Conservation (phyloP, 768 basidiomycete species). For the Hemileccinum rubropunctum region DNA sequence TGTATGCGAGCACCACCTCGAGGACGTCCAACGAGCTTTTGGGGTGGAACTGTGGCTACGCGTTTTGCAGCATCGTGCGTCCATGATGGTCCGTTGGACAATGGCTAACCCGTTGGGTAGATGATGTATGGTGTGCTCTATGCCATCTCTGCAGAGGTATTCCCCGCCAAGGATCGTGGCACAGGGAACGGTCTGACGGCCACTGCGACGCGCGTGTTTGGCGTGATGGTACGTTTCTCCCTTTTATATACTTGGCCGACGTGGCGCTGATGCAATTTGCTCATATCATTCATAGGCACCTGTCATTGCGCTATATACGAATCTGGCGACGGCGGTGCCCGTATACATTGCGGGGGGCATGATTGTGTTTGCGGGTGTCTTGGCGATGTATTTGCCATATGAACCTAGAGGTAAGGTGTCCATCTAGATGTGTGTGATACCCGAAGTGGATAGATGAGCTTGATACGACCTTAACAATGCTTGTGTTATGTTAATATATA, state of each 20-base stretch:
- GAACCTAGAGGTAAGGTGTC: slow-evolving; percentile 75
- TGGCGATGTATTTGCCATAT: slow-evolving; percentile 66
- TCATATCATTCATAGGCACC: slow-evolving; percentile 46
- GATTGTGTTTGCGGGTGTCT: slow-evolving; percentile 54
- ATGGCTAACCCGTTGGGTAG: slow-evolving; percentile 25
- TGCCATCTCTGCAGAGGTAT: slow-evolving; percentile 66
- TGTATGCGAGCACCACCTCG: slow-evolving; percentile 75
- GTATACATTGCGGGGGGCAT: slow-evolving; percentile 71
- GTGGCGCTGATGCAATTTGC: not conserved
- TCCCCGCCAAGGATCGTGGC: slow-evolving; percentile 69
- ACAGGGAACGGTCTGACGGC: slow-evolving; percentile 68
- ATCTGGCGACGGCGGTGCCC: slow-evolving; percentile 61
- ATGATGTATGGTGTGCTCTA: slow-evolving; percentile 79
- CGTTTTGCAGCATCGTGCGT: slow-evolving; percentile 58
- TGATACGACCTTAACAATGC: too few species aligned
- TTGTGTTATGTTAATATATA: too few species aligned
- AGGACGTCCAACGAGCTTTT: slow-evolving; percentile 63
- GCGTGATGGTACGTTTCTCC: slow-evolving; percentile 53
- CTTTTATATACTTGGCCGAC: not conserved
- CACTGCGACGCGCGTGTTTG: slow-evolving; percentile 61
- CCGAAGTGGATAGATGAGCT: not conserved
- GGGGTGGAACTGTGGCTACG: slow-evolving; percentile 79
- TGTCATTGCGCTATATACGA: slow-evolving; percentile 67
- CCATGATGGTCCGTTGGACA: not conserved
- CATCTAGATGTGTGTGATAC: slow-evolving; percentile 38